These are phyloP conservation scores for Moesziomyces sp. DNA, from an alignment of 1,284 basidiomycete species.

Conservation along the genomic window DNA sequence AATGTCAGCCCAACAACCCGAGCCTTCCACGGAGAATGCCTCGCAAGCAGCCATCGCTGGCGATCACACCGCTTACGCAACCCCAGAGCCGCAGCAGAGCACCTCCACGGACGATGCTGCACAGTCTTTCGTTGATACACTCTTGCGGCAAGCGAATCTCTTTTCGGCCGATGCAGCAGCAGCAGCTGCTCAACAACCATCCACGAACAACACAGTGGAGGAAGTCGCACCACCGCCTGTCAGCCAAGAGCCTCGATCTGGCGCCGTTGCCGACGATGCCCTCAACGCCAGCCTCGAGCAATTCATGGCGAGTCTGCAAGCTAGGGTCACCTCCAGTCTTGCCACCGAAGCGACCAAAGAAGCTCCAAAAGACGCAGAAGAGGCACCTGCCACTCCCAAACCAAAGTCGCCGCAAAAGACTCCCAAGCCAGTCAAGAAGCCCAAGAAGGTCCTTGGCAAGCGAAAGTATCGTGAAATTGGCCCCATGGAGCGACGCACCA, in stretches of 20 bases:
- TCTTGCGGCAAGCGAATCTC: constrained; percentile 42
- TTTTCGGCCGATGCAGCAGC: constrained; percentile 7
- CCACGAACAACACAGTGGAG: not conserved
- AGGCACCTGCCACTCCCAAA: constrained; percentile 12
- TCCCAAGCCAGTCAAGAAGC: constrained; percentile 30
- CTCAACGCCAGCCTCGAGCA: constrained; percentile 52
- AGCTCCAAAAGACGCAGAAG: constrained; percentile 2
- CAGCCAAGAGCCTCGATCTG: constrained; percentile 4
- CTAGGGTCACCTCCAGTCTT: constrained; percentile 23
- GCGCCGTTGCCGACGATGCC: constrained; percentile 32
- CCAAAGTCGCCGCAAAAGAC: constrained; percentile 21
- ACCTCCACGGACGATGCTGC: constrained; percentile 25
- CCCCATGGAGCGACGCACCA: constrained; percentile 36
- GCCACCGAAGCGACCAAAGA: constrained; percentile 14
- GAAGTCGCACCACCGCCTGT: constrained; percentile 1
- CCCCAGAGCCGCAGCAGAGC: constrained; percentile 12
- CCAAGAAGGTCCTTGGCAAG: constrained; percentile 43
- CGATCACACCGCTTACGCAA: constrained; percentile 7
- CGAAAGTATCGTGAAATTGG: constrained; percentile 50
- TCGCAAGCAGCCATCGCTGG: constrained; percentile 4
- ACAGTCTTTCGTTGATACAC: constrained; percentile 39
- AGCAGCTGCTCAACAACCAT: constrained; percentile 1
- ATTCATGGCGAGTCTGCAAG: constrained; percentile 55
- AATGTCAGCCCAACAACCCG: constrained; percentile 1
- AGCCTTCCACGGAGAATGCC: not conserved